A percentile compares a stretch with the other conserved stretches of the same genome.
Evolutionary conservation across 495 filamentous ascomycete species (phyloP).

Genomic region (Pyrenula aspistea): DNA sequence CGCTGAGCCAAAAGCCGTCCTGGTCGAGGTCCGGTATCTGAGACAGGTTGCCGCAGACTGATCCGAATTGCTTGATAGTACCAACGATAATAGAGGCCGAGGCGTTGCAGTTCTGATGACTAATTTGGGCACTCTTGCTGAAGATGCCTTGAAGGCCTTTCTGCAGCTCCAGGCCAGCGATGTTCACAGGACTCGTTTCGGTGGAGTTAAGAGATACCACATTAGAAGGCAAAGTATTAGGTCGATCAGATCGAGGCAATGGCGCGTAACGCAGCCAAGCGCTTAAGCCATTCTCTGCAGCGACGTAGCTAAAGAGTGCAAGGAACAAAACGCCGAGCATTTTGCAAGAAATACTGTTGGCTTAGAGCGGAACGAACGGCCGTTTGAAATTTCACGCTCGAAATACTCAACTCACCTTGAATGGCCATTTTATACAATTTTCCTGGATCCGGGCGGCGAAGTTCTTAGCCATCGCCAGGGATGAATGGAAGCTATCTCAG

Average conservation of each 20-base stretch:
- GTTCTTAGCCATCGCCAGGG: no score
- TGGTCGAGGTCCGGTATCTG: slow-evolving; percentile 33
- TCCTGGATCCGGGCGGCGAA: no score
- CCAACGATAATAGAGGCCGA: slow-evolving; percentile 39
- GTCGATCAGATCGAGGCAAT: slow-evolving; percentile 24
- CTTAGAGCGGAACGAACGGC: no score
- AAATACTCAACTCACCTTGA: no score
- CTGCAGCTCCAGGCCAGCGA: slow-evolving; percentile 46
- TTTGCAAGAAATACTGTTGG: no score
- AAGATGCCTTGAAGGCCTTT: slow-evolving; percentile 44
- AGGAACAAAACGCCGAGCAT: slow-evolving; percentile 13
- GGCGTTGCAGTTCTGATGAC: slow-evolving; percentile 11
- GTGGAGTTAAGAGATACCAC: slow-evolving; percentile 45
- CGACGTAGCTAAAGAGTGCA: slow-evolving; percentile 14
- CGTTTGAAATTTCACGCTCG: no score
- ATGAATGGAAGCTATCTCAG: no score
- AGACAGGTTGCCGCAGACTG: slow-evolving; percentile 18
- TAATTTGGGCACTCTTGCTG: slow-evolving; percentile 26
- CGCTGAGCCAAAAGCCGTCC: slow-evolving; percentile 54
- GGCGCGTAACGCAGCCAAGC: slow-evolving; percentile 57
- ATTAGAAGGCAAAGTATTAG: slow-evolving; percentile 18
- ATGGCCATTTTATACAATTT: no score
- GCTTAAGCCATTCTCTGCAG: slow-evolving; percentile 44
- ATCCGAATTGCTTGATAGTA: slow-evolving; percentile 39
- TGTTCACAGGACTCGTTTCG: slow-evolving; percentile 39